Percentiles rank a stretch among this genome's conserved stretches.
These are phyloP conservation scores for Phytopythium aichiense DNA, from an alignment of 352 stramenopile genomes.

Conservation along the genomic window DNA sequence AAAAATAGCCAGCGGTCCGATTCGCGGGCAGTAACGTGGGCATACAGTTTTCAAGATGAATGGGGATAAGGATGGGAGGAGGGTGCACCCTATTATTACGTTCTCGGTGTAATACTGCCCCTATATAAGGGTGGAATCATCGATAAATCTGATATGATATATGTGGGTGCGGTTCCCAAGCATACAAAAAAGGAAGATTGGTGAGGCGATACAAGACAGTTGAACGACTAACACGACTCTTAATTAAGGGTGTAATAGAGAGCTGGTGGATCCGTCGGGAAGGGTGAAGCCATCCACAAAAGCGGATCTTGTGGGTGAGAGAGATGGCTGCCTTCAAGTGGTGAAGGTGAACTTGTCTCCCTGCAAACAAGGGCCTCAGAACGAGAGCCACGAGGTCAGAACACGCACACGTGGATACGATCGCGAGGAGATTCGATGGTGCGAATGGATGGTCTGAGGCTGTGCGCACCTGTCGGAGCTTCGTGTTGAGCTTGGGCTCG, in stretches of 20 bases:
- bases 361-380: conserved; percentile 21
- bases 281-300: conserved; percentile 1
- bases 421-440: no score
- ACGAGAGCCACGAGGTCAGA: not conserved
- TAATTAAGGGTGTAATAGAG: not conserved
- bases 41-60: conserved; percentile 1
- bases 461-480: conserved; percentile 60
- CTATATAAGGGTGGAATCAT: not conserved
- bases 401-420: not conserved
- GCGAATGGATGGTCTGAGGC: not conserved
- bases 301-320: not conserved
- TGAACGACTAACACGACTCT: not conserved
- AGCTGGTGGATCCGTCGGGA: no score
- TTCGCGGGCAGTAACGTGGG: not conserved
- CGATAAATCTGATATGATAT: not conserved
- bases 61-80: not conserved
- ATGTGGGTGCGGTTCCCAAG: not conserved
- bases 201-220: not conserved
- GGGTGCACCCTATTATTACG: not conserved
- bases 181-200: not conserved
- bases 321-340: conserved; percentile 32
- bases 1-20: conserved; percentile 3
- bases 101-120: not conserved
- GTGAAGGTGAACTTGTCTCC: conserved; percentile 80
- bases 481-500: conserved; percentile 76